Conservation (phyloP, 140 eudicot species). For the Cichorium intybus region DNA sequence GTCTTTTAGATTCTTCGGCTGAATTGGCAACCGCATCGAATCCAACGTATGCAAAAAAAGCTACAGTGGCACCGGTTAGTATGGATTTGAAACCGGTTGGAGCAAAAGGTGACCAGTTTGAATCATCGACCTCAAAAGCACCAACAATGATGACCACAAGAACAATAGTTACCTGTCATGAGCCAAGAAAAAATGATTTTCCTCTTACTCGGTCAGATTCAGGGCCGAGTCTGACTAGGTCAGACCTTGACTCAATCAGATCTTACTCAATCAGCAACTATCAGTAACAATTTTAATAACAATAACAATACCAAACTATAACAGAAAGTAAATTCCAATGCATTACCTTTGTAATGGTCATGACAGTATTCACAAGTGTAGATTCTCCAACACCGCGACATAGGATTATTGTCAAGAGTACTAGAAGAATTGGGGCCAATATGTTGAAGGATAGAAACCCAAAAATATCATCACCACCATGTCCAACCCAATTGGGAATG, state of each 20-base stretch:
- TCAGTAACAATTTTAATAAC: neutral
- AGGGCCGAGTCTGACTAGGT: too few species aligned
- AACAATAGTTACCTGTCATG: slow-evolving; percentile 79
- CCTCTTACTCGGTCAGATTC: too few species aligned
- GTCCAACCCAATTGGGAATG: slow-evolving; percentile 96
- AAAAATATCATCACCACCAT: slow-evolving; percentile 66
- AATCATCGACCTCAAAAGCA: slow-evolving; percentile 76
- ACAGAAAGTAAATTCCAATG: neutral
- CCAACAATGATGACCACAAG: slow-evolving; percentile 78
- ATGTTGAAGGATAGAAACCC: slow-evolving; percentile 76
- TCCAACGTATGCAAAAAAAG: slow-evolving; percentile 93
- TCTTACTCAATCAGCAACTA: too few species aligned
- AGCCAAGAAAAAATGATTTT: slow-evolving; percentile 11
- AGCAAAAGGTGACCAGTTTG: slow-evolving; percentile 95
- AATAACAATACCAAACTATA: neutral
- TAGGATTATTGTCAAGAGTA: slow-evolving; percentile 64
- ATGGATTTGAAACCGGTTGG: slow-evolving; percentile 79
- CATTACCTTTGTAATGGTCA: slow-evolving; percentile 90
- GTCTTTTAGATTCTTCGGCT: slow-evolving; percentile 96
- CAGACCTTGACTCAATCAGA: too few species aligned
- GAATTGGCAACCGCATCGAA: slow-evolving; percentile 99
- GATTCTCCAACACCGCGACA: slow-evolving; percentile 96
- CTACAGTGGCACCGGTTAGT: slow-evolving; percentile 97
- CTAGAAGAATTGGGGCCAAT: slow-evolving; percentile 80
- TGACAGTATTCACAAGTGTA: slow-evolving; percentile 67